Evolutionary conservation across 2,329 filamentous ascomycete genomes (phyloP).

Genomic region (Neopestalotiopsis rosae): DNA sequence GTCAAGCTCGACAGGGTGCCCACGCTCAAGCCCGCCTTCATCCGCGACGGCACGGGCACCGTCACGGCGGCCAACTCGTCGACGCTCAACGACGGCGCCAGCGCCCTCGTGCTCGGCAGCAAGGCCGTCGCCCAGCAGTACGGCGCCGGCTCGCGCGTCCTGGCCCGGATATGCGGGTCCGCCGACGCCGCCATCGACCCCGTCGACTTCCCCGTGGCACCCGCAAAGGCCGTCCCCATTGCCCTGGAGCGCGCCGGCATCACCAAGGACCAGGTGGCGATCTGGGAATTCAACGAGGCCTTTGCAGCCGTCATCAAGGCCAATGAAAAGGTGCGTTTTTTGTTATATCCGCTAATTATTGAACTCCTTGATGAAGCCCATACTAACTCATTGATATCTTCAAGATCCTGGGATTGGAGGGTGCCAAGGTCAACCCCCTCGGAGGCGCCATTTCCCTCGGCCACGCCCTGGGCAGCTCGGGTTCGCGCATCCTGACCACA

Average conservation of each 20-base stretch:
- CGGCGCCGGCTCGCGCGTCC: conserved; percentile 75
- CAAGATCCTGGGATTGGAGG: conserved; percentile 79
- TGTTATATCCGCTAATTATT: not conserved
- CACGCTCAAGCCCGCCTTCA: conserved; percentile 88
- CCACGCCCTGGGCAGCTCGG: conserved; percentile 91
- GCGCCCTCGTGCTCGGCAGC: conserved; percentile 84
- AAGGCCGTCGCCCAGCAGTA: conserved; percentile 82
- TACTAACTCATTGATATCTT: not conserved
- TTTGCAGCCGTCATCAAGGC: conserved; percentile 96
- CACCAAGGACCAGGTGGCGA: conserved; percentile 85
- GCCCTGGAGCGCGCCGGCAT: conserved; percentile 89
- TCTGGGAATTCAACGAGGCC: conserved; percentile 99
- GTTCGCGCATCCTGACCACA: conserved; percentile 87
- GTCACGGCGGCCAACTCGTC: conserved; percentile 96
- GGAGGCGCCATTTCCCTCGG: conserved; percentile 92
- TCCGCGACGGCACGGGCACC: conserved; percentile 83
- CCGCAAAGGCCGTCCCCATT: conserved; percentile 88
- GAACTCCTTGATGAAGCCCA: conserved; percentile 6
- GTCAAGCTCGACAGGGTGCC: conserved; percentile 86
- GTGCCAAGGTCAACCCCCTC: conserved; percentile 82
- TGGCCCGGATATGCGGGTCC: conserved; percentile 85
- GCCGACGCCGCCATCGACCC: conserved; percentile 91
- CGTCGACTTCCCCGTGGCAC: conserved; percentile 93
- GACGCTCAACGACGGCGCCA: conserved; percentile 93
- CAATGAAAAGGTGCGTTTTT: conserved; percentile 77